phyloP scores from a whole-genome alignment of 352 stramenopile genomes.

The Phytopythium boreale region DNA sequence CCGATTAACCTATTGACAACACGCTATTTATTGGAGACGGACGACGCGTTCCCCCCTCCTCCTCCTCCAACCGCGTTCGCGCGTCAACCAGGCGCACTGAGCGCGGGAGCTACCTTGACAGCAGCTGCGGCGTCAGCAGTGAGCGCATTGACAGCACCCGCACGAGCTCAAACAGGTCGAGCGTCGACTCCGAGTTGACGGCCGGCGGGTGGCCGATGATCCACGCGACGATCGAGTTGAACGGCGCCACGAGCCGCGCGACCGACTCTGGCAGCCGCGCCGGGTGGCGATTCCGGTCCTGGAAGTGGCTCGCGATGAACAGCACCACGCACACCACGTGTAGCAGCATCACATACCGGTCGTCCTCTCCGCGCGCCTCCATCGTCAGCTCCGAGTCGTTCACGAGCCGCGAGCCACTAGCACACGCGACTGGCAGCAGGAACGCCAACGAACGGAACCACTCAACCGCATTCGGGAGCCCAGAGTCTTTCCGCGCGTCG shows the following conservation, averaged over 20 bases:
- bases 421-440: conserved; percentile 69
- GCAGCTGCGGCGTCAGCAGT: conserved; percentile 32
- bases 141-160: conserved; percentile 56
- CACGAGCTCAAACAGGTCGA: conserved; percentile 71
- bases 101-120: conserved; percentile 15
- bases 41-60: background rate
- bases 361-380: conserved; percentile 65
- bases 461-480: conserved; percentile 50
- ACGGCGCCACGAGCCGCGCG: conserved; percentile 44
- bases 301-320: conserved; percentile 59
- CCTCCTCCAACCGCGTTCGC: background rate
- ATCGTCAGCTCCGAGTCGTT: conserved; percentile 37
- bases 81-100: background rate
- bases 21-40: conserved; percentile 9
- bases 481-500: conserved; percentile 12
- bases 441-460: conserved; percentile 76
- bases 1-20: conserved; percentile 4
- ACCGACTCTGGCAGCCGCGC: conserved; percentile 35
- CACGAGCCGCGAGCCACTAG: conserved; percentile 49
- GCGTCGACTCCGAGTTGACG: conserved; percentile 41
- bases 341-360: conserved; percentile 76
- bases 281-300: conserved; percentile 41
- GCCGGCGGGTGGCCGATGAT: conserved; percentile 54
- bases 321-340: conserved; percentile 69
- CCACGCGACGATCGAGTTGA: conserved; percentile 57